Evolutionary conservation across 2,329 filamentous ascomycete genomes (phyloP).

Genomic region (Alternaria rosae): DNA sequence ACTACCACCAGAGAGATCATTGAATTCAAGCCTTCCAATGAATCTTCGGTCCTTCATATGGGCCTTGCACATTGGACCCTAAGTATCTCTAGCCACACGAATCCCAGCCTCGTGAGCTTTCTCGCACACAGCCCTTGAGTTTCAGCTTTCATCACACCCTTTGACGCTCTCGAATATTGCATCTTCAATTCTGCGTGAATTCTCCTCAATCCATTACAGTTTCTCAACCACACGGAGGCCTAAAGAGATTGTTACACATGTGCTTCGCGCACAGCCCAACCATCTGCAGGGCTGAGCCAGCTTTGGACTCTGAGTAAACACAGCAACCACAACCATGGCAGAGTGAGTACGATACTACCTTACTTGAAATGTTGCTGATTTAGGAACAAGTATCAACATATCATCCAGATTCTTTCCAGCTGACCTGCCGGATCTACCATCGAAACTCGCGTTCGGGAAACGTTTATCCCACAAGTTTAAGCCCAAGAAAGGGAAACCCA

Average conservation of each 20-base stretch:
- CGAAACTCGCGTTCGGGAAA: conserved; percentile 6
- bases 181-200: not conserved
- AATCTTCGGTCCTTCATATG: not conserved
- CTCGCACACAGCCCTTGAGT: not conserved
- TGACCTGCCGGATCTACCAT: conserved; percentile 13
- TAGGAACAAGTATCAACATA: not conserved
- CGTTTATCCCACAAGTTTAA: not conserved
- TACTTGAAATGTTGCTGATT: not conserved
- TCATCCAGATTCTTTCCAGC: conserved; percentile 6
- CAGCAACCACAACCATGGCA: not conserved
- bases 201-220: not conserved
- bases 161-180: not conserved
- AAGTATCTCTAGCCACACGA: conserved; percentile 1
- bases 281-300: not conserved
- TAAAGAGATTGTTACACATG: not conserved
- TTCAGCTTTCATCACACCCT: not conserved
- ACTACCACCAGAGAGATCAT: not conserved
- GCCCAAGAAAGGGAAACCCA: not conserved
- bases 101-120: not conserved
- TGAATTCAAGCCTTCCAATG: not conserved
- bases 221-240: not conserved
- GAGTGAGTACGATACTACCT: not conserved
- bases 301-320: not conserved
- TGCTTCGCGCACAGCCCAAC: not conserved
- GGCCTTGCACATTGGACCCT: not conserved